A percentile compares a stretch with the other conserved stretches of the same genome.
Conservation (phyloP, 2,329 filamentous ascomycete genomes). For the Trichoderma simmonsii region DNA sequence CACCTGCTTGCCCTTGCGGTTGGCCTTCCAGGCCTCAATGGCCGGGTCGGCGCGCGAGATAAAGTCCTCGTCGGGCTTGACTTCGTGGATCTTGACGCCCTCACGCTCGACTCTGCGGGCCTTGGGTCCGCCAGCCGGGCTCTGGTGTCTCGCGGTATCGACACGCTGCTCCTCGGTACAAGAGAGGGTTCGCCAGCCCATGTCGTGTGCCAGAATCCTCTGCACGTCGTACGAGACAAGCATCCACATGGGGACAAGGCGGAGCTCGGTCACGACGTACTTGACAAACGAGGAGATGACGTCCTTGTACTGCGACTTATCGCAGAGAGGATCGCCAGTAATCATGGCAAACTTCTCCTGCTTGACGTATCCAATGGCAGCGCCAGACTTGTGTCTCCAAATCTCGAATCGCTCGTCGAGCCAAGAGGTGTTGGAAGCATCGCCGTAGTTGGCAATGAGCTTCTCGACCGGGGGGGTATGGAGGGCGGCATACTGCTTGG, state of each 20-base stretch:
- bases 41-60: slow-evolving; percentile 66
- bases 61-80: slow-evolving; percentile 67
- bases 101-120: slow-evolving; percentile 77
- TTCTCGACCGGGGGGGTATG: slow-evolving; percentile 74
- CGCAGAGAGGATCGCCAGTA: slow-evolving; percentile 84
- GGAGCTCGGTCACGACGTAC: slow-evolving; percentile 66
- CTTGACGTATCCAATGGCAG: slow-evolving; percentile 78
- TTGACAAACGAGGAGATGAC: slow-evolving; percentile 73
- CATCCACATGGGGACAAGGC: slow-evolving; percentile 82
- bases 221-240: slow-evolving; percentile 78
- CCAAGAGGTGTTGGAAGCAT: slow-evolving; percentile 92
- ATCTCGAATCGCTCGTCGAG: slow-evolving; percentile 83
- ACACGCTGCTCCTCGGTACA: slow-evolving; percentile 88
- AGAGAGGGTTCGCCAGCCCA: slow-evolving; percentile 85
- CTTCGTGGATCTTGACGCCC: slow-evolving; percentile 74
- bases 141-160: slow-evolving; percentile 68
- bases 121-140: slow-evolving; percentile 63
- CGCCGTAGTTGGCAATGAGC: slow-evolving; percentile 91
- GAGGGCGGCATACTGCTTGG: slow-evolving; percentile 43
- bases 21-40: slow-evolving; percentile 74
- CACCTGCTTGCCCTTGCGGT: slow-evolving; percentile 79
- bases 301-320: slow-evolving; percentile 69
- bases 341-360: slow-evolving; percentile 77
- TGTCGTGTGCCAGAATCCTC: slow-evolving; percentile 72
- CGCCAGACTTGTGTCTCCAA: slow-evolving; percentile 82